Percentiles rank a stretch among this genome's conserved stretches.
Conservation (phyloP, 1,284 basidiomycete genomes). For the Marasmius oreades region DNA sequence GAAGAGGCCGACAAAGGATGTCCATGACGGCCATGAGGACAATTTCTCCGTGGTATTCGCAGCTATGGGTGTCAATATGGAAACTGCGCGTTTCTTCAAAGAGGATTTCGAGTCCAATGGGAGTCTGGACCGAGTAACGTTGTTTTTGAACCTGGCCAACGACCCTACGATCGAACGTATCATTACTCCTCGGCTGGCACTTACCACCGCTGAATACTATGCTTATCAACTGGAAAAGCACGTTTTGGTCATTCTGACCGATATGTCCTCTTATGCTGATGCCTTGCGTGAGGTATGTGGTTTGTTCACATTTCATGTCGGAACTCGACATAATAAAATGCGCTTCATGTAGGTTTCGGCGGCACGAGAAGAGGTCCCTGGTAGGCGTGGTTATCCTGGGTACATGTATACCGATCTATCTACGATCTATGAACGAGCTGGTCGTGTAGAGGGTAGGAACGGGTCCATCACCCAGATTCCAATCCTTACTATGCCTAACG, state of each 20-base stretch:
- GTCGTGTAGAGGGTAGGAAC: constrained; percentile 96
- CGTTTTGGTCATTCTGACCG: constrained; percentile 97
- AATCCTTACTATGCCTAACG: constrained; percentile 99
- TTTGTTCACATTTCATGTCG: constrained; percentile 8
- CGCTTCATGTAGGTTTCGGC: constrained; percentile 75
- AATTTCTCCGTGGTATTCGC: constrained; percentile 99
- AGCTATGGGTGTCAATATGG: constrained; percentile 99
- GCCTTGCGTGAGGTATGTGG: constrained; percentile 86
- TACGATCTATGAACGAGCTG: constrained; percentile 99
- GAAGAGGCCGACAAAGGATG: constrained; percentile 92
- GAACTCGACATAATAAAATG: constrained; percentile 4
- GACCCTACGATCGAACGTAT: constrained; percentile 99
- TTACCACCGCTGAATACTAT: constrained; percentile 99
- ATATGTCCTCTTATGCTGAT: constrained; percentile 99
- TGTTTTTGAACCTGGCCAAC: constrained; percentile 99
- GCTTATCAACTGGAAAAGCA: constrained; percentile 99
- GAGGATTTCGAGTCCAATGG: constrained; percentile 99
- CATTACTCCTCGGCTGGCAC: constrained; percentile 96
- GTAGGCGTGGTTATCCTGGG: constrained; percentile 98
- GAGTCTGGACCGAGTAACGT: constrained; percentile 93
- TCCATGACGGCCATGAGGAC: constrained; percentile 99
- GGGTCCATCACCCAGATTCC: constrained; percentile 99
- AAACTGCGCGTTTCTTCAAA: constrained; percentile 99
- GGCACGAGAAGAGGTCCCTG: constrained; percentile 98
- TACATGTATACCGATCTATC: constrained; percentile 99